Evolutionary conservation across 2,329 filamentous ascomycete species (phyloP).

Genomic region (Aspergillus melleus): DNA sequence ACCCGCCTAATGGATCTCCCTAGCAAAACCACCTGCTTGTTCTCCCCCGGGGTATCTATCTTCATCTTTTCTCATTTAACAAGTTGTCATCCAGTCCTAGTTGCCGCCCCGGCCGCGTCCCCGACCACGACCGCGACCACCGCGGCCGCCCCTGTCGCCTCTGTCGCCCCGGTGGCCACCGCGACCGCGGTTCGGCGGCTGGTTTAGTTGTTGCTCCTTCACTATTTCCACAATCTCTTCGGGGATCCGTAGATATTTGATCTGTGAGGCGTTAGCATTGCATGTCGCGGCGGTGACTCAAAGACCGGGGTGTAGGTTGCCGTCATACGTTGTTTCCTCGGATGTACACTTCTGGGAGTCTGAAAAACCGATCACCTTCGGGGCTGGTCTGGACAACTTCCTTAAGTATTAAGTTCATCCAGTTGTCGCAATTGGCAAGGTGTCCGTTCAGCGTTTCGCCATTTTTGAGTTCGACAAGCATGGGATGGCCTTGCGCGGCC

Average conservation of each 20-base stretch:
- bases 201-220: conserved; percentile 84
- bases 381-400: conserved; percentile 96
- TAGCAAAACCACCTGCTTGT: conserved; percentile 27
- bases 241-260: conserved; percentile 95
- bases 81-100: conserved; percentile 18
- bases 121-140: conserved; percentile 46
- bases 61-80: conserved; percentile 22
- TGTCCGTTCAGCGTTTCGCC: conserved; percentile 97
- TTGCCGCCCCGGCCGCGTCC: conserved; percentile 43
- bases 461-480: conserved; percentile 96
- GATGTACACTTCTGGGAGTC: conserved; percentile 91
- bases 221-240: conserved; percentile 95
- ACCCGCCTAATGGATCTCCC: conserved; percentile 29
- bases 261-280: conserved; percentile 55
- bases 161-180: conserved; percentile 36
- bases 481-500: conserved; percentile 94
- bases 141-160: conserved; percentile 42
- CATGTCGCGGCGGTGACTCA: neutral
- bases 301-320: neutral
- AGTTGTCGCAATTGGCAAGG: conserved; percentile 94
- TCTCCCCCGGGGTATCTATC: conserved; percentile 39
- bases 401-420: conserved; percentile 98
- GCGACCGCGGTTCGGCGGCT: conserved; percentile 48
- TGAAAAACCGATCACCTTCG: conserved; percentile 90
- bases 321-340: conserved; percentile 88